These are phyloP conservation scores for Terfezia claveryi DNA, from an alignment of 495 filamentous ascomycete genomes.

Conservation along the genomic window DNA sequence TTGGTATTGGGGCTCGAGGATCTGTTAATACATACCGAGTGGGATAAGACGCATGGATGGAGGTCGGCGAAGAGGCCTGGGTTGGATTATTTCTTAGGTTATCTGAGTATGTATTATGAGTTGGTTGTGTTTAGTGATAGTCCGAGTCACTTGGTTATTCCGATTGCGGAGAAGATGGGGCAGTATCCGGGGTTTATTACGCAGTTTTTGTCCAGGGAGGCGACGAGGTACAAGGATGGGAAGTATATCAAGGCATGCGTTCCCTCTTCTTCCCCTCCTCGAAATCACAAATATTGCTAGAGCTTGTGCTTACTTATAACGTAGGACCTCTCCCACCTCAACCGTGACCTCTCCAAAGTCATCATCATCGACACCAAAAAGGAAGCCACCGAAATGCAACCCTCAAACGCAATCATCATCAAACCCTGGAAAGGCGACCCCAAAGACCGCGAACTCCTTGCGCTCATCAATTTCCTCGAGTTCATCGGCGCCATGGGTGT, in stretches of 20 bases:
- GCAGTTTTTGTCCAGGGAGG: conserved; percentile 86
- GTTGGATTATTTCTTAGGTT: conserved; percentile 89
- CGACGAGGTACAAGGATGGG: conserved; percentile 81
- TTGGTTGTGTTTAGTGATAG: conserved; percentile 84
- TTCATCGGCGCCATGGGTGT: conserved; percentile 87
- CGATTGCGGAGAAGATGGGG: conserved; percentile 77
- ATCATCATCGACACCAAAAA: conserved; percentile 74
- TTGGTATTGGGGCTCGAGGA: conserved; percentile 84
- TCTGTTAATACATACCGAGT: conserved; percentile 78
- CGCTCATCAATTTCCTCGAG: conserved; percentile 84
- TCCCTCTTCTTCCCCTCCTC: neutral
- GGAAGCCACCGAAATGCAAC: conserved; percentile 60
- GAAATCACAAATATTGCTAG: neutral
- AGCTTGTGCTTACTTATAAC: conserved; percentile 1
- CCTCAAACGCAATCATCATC: conserved; percentile 81
- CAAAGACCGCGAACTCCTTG: conserved; percentile 63
- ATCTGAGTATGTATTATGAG: conserved; percentile 93
- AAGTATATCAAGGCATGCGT: conserved; percentile 77
- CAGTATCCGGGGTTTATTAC: conserved; percentile 78
- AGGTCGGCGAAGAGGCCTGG: conserved; percentile 85
- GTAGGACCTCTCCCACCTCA: conserved; percentile 85
- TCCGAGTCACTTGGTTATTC: conserved; percentile 58
- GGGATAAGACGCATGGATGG: conserved; percentile 87
- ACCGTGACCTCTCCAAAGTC: conserved; percentile 81
- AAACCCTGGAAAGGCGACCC: conserved; percentile 70